Evolutionary conservation across 495 filamentous ascomycete genomes (phyloP).

Genomic region (Aspergillus taichungensis): DNA sequence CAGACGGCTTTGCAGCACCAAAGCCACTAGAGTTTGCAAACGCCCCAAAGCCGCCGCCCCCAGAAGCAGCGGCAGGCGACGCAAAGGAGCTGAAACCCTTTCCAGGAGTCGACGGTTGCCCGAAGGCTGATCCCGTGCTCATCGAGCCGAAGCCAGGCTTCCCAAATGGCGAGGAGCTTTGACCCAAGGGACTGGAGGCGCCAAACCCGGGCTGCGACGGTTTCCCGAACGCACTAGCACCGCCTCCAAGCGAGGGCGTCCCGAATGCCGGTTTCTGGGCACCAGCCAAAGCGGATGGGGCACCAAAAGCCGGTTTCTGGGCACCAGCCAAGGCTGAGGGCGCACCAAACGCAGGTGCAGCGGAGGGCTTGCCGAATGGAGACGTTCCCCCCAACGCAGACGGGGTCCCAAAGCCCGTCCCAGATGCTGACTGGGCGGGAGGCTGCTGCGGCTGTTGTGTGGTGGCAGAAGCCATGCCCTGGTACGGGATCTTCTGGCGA

Average conservation of each 20-base stretch:
- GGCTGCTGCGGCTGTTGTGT: constrained; percentile 9
- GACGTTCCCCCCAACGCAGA: constrained; percentile 25
- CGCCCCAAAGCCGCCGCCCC: constrained; percentile 32
- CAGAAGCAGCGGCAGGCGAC: constrained; percentile 15
- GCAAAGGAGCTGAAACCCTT: constrained; percentile 22
- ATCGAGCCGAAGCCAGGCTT: constrained; percentile 42
- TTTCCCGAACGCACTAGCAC: constrained; percentile 13
- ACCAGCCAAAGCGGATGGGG: constrained; percentile 17
- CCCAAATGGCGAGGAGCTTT: constrained; percentile 22
- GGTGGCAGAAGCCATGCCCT: constrained; percentile 48
- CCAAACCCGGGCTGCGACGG: constrained; percentile 29
- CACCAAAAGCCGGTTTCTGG: constrained; percentile 3
- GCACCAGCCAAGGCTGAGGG: constrained; percentile 18
- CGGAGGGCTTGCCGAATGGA: constrained; percentile 26
- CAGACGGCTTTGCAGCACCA: constrained; percentile 19
- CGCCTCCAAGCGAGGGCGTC: constrained; percentile 29
- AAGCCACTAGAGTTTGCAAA: constrained; percentile 27
- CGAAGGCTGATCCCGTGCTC: constrained; percentile 28
- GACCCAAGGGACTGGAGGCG: constrained; percentile 17
- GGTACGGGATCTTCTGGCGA: constrained; percentile 59
- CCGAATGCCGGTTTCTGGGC: constrained; percentile 39
- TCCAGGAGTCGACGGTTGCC: constrained; percentile 23
- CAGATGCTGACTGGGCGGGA: constrained; percentile 31
- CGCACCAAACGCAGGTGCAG: constrained; percentile 29
- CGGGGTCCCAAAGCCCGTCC: constrained; percentile 30